Evolutionary conservation across 2,329 filamentous ascomycete species (phyloP), one percentile per base, ranked within the genome.

Genomic region (Coniella lustricola): DNA sequence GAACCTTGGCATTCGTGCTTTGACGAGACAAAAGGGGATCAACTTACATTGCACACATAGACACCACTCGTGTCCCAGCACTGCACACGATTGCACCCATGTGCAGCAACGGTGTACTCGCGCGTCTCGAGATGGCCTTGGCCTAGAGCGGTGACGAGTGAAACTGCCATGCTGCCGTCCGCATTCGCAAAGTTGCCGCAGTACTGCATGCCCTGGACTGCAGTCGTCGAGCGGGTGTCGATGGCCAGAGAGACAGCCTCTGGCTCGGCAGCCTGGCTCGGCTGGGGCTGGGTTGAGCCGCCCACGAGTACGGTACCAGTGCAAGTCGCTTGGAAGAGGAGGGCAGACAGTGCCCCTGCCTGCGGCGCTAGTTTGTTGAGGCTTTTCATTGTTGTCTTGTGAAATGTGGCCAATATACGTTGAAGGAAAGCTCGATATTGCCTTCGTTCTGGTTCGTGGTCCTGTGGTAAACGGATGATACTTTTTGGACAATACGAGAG

Each of bases 11-110:
- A 20, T 39, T 13, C 3, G n/a, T 14, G 22, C 3, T 9, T 22
- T 10, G 18, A 13, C 2, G 4, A 4, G 36, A 29, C 12, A 17
- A 8, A 9, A n/a, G n/a, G n/a, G n/a, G n/a, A n/a, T 18, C 14
- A 17, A 50, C 49, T 20, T 40, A 51, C 49, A 21, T 51, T 51
- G 35, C 49, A 51, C 14, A 51, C 45, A 7, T 48, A 51, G 2
- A 51, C 31, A n/a, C 39, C 49, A 18, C 25, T 44, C n/a, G 49
- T 51, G 7, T 51, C 45, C n/a, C 32, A 48, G 16, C 49, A 51
- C 7, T 34, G 31, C 9, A 51, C 49, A 9, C 49, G 45, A 12
- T 44, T 40, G 35, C 49, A 51, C 7, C 41, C 29, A 9, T 39
- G 31, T 17, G 17, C 35, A 3, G 25, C 35, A 9, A 51, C 34